A percentile compares a stretch with the other conserved stretches of the same genome.
Conservation (phyloP, 2,329 filamentous ascomycete genomes). For the Pseudogymnoascus sp. region DNA sequence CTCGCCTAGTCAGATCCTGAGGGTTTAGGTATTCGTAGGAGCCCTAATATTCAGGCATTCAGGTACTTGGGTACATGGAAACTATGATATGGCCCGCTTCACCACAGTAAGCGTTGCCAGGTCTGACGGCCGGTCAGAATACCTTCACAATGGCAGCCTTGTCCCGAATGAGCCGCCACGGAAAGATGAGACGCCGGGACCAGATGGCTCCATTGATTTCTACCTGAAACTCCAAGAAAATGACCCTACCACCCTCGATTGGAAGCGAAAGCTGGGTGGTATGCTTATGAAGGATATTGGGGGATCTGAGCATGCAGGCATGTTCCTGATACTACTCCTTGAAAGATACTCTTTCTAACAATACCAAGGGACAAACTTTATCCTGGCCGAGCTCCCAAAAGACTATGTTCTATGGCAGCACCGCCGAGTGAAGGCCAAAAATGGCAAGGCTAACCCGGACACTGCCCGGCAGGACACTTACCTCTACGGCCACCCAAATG, state of each 20-base stretch:
- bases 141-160: conserved; percentile 15
- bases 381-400: conserved; percentile 46
- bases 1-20: neutral
- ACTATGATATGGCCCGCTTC: conserved; percentile 4
- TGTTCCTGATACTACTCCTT: conserved; percentile 13
- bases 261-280: conserved; percentile 50
- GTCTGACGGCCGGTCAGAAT: conserved; percentile 24
- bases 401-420: conserved; percentile 52
- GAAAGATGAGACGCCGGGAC: conserved; percentile 41
- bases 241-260: conserved; percentile 47
- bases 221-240: conserved; percentile 42
- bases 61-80: conserved; percentile 1
- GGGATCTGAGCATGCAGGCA: conserved; percentile 20
- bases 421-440: conserved; percentile 25
- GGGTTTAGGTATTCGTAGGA: neutral
- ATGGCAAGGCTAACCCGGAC: conserved; percentile 19
- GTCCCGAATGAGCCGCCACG: conserved; percentile 34
- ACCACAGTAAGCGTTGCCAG: conserved; percentile 12
- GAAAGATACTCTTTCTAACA: conserved; percentile 19
- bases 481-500: conserved; percentile 50
- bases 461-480: conserved; percentile 51
- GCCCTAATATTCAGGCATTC: neutral
- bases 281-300: conserved; percentile 46
- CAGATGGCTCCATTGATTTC: conserved; percentile 45
- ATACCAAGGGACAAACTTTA: conserved; percentile 32